Evolutionary conservation across 768 basidiomycete species (phyloP).

Genomic region (Dictyophora rubrovolvata): DNA sequence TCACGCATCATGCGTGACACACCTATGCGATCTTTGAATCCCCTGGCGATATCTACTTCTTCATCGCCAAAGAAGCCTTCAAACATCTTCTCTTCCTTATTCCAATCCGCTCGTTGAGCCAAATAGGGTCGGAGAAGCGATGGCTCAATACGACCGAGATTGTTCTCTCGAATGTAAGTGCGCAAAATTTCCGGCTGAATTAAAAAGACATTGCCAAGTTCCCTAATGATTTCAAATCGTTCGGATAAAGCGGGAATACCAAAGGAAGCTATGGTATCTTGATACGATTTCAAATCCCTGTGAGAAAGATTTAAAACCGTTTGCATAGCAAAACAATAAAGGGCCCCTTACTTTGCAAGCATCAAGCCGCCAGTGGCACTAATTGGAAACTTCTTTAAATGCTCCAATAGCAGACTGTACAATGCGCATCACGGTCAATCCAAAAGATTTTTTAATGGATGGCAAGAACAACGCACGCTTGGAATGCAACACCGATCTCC

Average conservation of each 20-base stretch:
- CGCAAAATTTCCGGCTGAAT: conserved; percentile 91
- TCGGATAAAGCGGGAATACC: conserved; percentile 76
- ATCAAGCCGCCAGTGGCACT: conserved; percentile 94
- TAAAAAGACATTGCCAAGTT: conserved; percentile 94
- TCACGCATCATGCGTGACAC: conserved; percentile 86
- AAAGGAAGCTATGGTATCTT: conserved; percentile 81
- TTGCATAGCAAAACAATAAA: background rate
- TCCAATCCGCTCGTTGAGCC: conserved; percentile 84
- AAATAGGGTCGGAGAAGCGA: conserved; percentile 84
- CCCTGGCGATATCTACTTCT: conserved; percentile 32
- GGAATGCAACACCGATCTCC: conserved; percentile 91
- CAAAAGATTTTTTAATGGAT: background rate
- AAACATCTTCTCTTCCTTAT: conserved; percentile 73
- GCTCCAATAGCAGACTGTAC: conserved; percentile 77
- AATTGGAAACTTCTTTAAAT: conserved; percentile 92
- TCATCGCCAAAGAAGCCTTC: conserved; percentile 32
- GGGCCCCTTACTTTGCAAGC: conserved; percentile 79
- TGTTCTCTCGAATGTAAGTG: conserved; percentile 90
- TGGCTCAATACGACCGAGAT: conserved; percentile 86
- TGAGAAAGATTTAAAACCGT: background rate
- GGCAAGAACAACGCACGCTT: conserved; percentile 41
- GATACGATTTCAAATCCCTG: conserved; percentile 94
- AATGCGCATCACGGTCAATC: background rate
- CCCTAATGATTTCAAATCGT: conserved; percentile 95
- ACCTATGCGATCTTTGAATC: conserved; percentile 46